Conservation (phyloP, 2,329 filamentous ascomycete species). For the Ambrosiella beaveri region DNA sequence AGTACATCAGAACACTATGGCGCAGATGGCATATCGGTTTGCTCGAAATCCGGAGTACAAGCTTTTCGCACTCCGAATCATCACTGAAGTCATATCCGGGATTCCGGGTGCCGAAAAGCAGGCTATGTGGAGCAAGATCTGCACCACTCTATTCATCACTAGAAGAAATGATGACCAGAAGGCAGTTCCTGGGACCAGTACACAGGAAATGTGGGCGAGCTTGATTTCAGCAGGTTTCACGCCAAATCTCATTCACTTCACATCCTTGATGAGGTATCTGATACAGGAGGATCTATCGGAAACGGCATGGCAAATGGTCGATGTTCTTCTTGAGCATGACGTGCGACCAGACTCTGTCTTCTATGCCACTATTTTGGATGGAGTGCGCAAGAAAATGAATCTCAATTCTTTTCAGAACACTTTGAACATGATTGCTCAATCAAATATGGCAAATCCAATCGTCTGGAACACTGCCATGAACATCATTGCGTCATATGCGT, state of each 20-base stretch:
- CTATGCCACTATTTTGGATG: conserved; percentile 52
- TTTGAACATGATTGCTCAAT: conserved; percentile 5
- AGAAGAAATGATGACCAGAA: not conserved
- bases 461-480: conserved; percentile 29
- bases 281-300: conserved; percentile 40
- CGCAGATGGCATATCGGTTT: conserved; percentile 31
- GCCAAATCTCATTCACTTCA: conserved; percentile 46
- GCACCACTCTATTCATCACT: conserved; percentile 28
- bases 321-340: conserved; percentile 40
- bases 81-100: conserved; percentile 20
- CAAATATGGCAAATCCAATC: conserved; percentile 14
- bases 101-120: conserved; percentile 25
- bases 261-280: conserved; percentile 54
- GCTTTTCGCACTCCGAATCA: conserved; percentile 11
- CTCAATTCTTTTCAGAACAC: conserved; percentile 27
- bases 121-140: conserved; percentile 30
- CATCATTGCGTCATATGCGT: conserved; percentile 28
- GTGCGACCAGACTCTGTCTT: conserved; percentile 48
- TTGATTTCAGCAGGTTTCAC: conserved; percentile 34
- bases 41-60: conserved; percentile 21
- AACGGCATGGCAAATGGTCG: conserved; percentile 47
- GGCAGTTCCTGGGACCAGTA: conserved; percentile 21
- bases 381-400: conserved; percentile 44
- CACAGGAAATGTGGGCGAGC: conserved; percentile 24
- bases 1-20: conserved; percentile 26